Percentiles rank a stretch among this genome's conserved stretches.
Evolutionary conservation across 208 protist genomes (phyloP).

Genomic region (Entamoeba invadens): DNA sequence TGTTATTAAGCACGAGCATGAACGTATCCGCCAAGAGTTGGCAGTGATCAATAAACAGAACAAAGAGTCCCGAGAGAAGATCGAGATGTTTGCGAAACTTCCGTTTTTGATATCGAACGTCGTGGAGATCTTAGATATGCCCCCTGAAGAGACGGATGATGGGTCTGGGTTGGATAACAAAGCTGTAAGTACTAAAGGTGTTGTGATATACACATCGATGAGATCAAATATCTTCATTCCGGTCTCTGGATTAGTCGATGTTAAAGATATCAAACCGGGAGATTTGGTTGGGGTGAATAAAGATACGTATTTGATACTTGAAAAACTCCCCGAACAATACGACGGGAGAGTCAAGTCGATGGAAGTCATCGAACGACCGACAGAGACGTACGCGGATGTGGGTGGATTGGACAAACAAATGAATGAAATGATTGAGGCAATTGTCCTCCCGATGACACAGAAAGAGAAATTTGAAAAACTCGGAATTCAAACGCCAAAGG

Average conservation of each 20-base stretch:
- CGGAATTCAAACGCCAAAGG: conserved; percentile 28
- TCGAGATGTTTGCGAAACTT: background rate
- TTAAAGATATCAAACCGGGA: conserved; percentile 74
- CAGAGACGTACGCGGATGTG: conserved; percentile 92
- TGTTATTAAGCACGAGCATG: background rate
- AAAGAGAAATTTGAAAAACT: conserved; percentile 28
- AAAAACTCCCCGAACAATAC: conserved; percentile 57
- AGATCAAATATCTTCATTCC: conserved; percentile 96
- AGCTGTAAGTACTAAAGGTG: conserved; percentile 64
- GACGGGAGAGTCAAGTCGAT: conserved; percentile 99
- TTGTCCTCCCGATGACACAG: conserved; percentile 31
- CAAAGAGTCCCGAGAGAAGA: background rate
- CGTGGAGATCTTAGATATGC: background rate
- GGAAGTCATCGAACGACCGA: conserved; percentile 98
- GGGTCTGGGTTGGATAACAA: conserved; percentile 43
- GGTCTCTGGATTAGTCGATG: conserved; percentile 92
- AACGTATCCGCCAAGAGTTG: background rate
- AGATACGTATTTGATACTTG: conserved; percentile 96
- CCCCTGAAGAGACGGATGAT: background rate
- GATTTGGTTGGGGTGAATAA: conserved; percentile 99
- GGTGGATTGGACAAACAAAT: conserved; percentile 96
- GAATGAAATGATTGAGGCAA: conserved; percentile 28
- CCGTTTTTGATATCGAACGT: background rate
- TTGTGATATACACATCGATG: conserved; percentile 94
- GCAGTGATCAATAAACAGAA: background rate